These are phyloP conservation scores for Oxytropis ochrocephala DNA, from an alignment of 306 rosid genomes.

Conservation along the genomic window DNA sequence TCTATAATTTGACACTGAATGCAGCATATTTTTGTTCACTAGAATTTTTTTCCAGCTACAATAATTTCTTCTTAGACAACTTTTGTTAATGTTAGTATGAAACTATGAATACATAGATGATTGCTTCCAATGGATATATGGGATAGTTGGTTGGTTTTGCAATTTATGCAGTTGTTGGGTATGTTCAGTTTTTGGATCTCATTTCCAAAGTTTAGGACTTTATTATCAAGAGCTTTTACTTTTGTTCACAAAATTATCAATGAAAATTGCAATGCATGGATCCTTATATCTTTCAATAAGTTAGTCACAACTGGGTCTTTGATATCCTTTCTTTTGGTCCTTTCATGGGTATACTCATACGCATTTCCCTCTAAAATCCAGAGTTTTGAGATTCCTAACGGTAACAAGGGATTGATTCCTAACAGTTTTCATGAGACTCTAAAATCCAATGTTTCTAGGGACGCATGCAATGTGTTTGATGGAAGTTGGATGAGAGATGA, in stretches of 20 bases:
- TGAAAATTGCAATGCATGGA: slow-evolving; percentile 36
- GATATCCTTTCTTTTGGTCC: slow-evolving; percentile 37
- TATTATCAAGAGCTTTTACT: slow-evolving; percentile 28
- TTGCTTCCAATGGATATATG: slow-evolving; percentile 23
- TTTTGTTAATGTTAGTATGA: background rate
- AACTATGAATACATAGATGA: background rate
- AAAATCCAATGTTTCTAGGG: slow-evolving; percentile 19
- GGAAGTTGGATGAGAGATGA: slow-evolving; percentile 77
- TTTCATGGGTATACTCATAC: slow-evolving; percentile 44
- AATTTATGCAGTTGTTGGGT: slow-evolving; percentile 40
- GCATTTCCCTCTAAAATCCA: slow-evolving; percentile 33
- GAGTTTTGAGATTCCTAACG: slow-evolving; percentile 26
- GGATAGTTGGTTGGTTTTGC: slow-evolving; percentile 31
- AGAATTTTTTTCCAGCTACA: background rate
- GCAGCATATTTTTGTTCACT: background rate
- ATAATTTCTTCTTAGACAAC: background rate
- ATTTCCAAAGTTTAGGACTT: slow-evolving; percentile 37
- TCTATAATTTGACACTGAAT: background rate
- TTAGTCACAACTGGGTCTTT: slow-evolving; percentile 46
- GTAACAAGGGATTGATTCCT: too few species aligned
- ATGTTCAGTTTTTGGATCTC: slow-evolving; percentile 34
- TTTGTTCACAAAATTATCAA: slow-evolving; percentile 37
- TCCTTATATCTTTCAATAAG: slow-evolving; percentile 42
- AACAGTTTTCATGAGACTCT: background rate
- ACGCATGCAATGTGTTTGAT: slow-evolving; percentile 60